These are phyloP conservation scores for Chaetomiaceae sp. DNA, from an alignment of 2,329 filamentous ascomycete genomes.

Conservation along the genomic window DNA sequence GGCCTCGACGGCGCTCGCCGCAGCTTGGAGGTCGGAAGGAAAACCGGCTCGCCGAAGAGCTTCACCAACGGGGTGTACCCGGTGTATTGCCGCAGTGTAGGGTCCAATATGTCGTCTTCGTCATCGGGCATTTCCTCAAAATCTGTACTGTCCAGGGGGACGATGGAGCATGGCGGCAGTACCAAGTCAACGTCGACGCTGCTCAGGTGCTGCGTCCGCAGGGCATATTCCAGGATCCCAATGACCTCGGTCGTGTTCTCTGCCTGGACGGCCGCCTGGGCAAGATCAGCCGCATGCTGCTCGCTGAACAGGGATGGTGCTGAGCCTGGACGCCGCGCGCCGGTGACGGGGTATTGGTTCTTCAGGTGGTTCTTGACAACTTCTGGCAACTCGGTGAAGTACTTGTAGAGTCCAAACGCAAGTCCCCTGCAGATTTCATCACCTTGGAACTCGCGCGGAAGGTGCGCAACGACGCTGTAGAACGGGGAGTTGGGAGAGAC, in stretches of 20 bases:
- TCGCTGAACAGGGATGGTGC: constrained; percentile 75
- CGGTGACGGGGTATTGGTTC: constrained; percentile 49
- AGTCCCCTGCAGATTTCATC: constrained; percentile 89
- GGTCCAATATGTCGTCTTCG: constrained; percentile 63
- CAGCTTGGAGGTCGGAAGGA: constrained; percentile 79
- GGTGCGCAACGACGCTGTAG: constrained; percentile 82
- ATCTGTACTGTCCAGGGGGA: constrained; percentile 57
- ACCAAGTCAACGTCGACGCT: constrained; percentile 87
- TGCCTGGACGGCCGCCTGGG: constrained; percentile 76
- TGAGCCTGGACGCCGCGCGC: constrained; percentile 57
- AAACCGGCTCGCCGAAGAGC: constrained; percentile 76
- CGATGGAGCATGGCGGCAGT: constrained; percentile 71
- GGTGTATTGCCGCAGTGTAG: constrained; percentile 66
- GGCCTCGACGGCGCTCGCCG: constrained; percentile 84
- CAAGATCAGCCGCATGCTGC: constrained; percentile 87
- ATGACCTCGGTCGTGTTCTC: constrained; percentile 73
- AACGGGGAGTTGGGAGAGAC: constrained; percentile 89
- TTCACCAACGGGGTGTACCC: constrained; percentile 72
- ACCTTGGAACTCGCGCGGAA: constrained; percentile 91
- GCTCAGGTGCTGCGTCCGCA: constrained; percentile 76
- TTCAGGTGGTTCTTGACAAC: constrained; percentile 68
- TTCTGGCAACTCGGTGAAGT: constrained; percentile 82
- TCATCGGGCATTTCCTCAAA: constrained; percentile 56
- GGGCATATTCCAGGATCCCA: constrained; percentile 65
- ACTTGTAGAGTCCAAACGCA: constrained; percentile 89